Evolutionary conservation across 805 yeast genomes (phyloP), one percentile per base, ranked within the genome.

Genomic region (Candida sithepensis): DNA sequence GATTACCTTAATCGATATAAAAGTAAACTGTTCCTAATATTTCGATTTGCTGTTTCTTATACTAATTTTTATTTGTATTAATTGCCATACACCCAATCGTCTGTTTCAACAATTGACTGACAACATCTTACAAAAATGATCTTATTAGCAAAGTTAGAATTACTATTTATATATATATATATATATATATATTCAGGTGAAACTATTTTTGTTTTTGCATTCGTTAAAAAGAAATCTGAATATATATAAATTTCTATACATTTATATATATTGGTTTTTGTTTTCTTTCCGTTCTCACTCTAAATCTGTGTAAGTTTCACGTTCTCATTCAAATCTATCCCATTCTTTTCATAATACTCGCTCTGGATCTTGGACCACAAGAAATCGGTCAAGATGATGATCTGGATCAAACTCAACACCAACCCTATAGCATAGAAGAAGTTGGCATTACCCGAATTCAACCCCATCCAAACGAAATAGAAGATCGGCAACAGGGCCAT

Each of bases 381-480:
- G 54, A 88, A 78, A 58, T 94, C 98, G 39, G 84, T 75, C 16
- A 90, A 59, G 2, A 88, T 71, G 26, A 87, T 65, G 0, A 82
- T 80, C 54, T 89, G 75, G 3, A 90, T 87, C 8, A 82, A 70
- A 0, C 87, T 83, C 65, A 89, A 85, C 2, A 85, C 87, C 49
- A 94, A 74, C 3, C 94, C 88, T 58, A 94, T 86, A 34, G 98
- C 97, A 70, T 92, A 94, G 70, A 90, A 94, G 71, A 94, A 94
- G 67, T 94, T 94, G 44, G 97, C 84, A 68, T 94, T 94, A 23
- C 99, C 99, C 28, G 94, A 88, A 13, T 97, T 97, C 48, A 88
- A 73, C 49, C 84, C 85, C 55, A 92, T 88, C 99, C 99, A 94
- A 50, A 94, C 77, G 65, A 89, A 89, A 69, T 90, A 90, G 64